A percentile compares a stretch with the other conserved stretches of the same genome.
Conservation (phyloP, 306 rosid species). For the Canavalia gladiata region DNA sequence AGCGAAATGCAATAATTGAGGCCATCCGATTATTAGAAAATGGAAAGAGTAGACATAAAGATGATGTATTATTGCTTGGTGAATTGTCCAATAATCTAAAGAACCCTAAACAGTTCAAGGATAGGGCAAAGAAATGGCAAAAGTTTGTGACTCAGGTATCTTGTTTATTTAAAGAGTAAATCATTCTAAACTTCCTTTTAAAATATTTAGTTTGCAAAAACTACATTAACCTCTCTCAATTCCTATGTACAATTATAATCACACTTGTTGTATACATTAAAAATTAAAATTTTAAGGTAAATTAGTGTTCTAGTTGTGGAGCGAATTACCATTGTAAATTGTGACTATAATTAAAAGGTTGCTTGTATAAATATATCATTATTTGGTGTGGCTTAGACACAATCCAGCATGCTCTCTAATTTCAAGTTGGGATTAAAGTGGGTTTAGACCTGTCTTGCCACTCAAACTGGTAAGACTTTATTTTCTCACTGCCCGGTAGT, state of each 20-base stretch:
- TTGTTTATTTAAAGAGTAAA: slow-evolving; percentile 40
- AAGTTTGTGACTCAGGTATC: slow-evolving; percentile 86
- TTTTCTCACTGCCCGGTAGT: background rate
- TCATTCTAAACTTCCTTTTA: slow-evolving; percentile 36
- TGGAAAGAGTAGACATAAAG: slow-evolving; percentile 54
- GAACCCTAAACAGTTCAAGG: slow-evolving; percentile 73
- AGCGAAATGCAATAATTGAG: slow-evolving; percentile 89
- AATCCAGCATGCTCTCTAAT: slow-evolving; percentile 23
- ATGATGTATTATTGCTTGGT: slow-evolving; percentile 51
- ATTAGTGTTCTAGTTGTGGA: slow-evolving; percentile 26
- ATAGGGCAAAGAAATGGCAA: slow-evolving; percentile 93
- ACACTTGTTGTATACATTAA: background rate
- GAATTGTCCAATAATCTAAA: slow-evolving; percentile 57
- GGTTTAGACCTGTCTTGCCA: slow-evolving; percentile 17
- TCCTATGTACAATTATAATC: slow-evolving; percentile 14
- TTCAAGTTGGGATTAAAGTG: background rate
- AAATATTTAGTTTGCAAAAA: slow-evolving; percentile 31
- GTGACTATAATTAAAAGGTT: background rate
- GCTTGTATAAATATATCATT: background rate
- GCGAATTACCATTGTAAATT: background rate
- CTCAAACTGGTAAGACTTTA: background rate
- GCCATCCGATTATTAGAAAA: slow-evolving; percentile 76
- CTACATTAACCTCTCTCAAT: slow-evolving; percentile 29
- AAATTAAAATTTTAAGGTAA: slow-evolving; percentile 4
- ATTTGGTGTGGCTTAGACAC: slow-evolving; percentile 16